phyloP scores from a whole-genome alignment of 768 basidiomycete genomes.

The Tubosaeta sp. region DNA sequence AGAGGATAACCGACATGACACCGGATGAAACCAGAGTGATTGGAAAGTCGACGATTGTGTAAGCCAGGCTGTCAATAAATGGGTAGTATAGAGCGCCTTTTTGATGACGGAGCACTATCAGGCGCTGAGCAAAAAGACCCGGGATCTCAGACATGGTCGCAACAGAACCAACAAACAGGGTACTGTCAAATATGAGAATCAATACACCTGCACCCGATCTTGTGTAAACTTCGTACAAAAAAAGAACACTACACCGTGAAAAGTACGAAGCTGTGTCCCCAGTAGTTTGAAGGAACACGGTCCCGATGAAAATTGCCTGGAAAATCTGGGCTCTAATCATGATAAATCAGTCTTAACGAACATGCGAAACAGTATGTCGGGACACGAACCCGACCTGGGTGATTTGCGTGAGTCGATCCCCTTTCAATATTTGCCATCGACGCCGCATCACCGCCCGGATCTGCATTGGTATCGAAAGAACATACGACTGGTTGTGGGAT shows the following conservation, averaged over 20 bases:
- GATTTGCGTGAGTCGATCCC: slow-evolving; percentile 35
- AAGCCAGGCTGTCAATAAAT: slow-evolving; percentile 42
- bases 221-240: slow-evolving; percentile 48
- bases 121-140: slow-evolving; percentile 40
- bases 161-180: slow-evolving; percentile 47
- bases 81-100: slow-evolving; percentile 46
- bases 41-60: slow-evolving; percentile 44
- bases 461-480: slow-evolving; percentile 43
- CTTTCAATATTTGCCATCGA: slow-evolving; percentile 42
- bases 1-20: slow-evolving; percentile 10
- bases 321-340: slow-evolving; percentile 38
- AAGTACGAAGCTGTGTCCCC: slow-evolving; percentile 30
- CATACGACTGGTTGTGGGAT: slow-evolving; percentile 39
- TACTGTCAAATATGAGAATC: slow-evolving; percentile 31
- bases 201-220: background rate
- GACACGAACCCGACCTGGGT: slow-evolving; percentile 33
- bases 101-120: slow-evolving; percentile 40
- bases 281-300: slow-evolving; percentile 40
- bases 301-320: slow-evolving; percentile 23
- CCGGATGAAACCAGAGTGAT: slow-evolving; percentile 27
- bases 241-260: slow-evolving; percentile 73
- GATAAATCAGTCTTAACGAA: background rate
- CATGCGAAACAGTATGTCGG: slow-evolving; percentile 2
- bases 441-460: slow-evolving; percentile 41
- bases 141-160: slow-evolving; percentile 53